Evolutionary conservation across 2,329 filamentous ascomycete genomes (phyloP).

Genomic region (Claviceps fusiformis): DNA sequence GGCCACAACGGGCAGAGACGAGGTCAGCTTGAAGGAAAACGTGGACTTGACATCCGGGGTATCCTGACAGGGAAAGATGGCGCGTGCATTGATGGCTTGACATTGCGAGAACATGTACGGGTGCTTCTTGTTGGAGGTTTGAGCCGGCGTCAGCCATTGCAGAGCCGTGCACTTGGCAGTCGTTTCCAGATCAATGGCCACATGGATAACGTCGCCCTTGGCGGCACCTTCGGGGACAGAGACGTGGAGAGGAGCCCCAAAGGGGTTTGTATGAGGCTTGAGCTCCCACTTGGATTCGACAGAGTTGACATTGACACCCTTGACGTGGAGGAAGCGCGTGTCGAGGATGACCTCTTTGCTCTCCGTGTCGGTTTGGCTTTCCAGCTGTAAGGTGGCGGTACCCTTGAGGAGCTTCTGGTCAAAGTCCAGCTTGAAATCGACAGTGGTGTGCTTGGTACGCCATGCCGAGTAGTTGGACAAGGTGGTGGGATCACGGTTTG

Average conservation of each 20-base stretch:
- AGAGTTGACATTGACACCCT: slow-evolving; percentile 56
- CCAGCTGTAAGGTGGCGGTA: slow-evolving; percentile 60
- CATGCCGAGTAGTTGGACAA: slow-evolving; percentile 84
- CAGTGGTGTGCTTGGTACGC: slow-evolving; percentile 70
- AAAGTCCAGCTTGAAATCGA: slow-evolving; percentile 75
- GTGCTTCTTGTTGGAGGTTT: slow-evolving; percentile 90
- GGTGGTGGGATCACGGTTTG: slow-evolving; percentile 68
- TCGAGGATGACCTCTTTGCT: slow-evolving; percentile 74
- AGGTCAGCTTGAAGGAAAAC: slow-evolving; percentile 77
- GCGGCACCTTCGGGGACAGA: slow-evolving; percentile 39
- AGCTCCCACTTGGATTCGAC: slow-evolving; percentile 53
- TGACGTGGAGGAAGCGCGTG: slow-evolving; percentile 69
- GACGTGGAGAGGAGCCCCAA: slow-evolving; percentile 58
- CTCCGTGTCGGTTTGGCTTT: slow-evolving; percentile 60
- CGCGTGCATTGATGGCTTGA: slow-evolving; percentile 89
- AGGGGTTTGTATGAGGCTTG: slow-evolving; percentile 56
- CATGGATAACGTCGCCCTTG: slow-evolving; percentile 37
- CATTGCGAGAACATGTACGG: slow-evolving; percentile 98
- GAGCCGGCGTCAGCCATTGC: slow-evolving; percentile 86
- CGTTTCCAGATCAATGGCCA: slow-evolving; percentile 61
- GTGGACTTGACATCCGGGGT: slow-evolving; percentile 97
- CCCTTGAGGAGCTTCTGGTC: slow-evolving; percentile 63
- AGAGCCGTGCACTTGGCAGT: slow-evolving; percentile 82
- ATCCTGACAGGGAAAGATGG: slow-evolving; percentile 92
- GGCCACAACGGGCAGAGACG: slow-evolving; percentile 77